A percentile compares a stretch with the other conserved stretches of the same genome.
Evolutionary conservation across 1,284 basidiomycete species (phyloP).

Genomic region (Pseudozyma hubeiensis): DNA sequence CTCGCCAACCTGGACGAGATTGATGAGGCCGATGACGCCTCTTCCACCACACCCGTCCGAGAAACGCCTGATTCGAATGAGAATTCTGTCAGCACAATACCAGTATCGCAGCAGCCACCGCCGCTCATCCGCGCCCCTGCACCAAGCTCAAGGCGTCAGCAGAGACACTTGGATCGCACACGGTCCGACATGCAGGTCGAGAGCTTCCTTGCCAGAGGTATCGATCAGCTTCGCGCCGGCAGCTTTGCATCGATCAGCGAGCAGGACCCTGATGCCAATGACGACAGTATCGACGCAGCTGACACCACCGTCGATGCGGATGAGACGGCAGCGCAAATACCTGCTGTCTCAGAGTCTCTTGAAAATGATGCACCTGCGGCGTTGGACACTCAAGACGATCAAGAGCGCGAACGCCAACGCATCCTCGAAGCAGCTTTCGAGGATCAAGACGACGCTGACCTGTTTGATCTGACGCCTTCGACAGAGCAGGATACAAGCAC

Average conservation of each 20-base stretch:
- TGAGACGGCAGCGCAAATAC: slow-evolving; percentile 8
- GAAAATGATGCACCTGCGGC: background rate
- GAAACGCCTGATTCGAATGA: slow-evolving; percentile 1
- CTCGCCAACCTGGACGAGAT: slow-evolving; percentile 24
- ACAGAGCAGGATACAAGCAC: slow-evolving; percentile 9
- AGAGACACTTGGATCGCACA: slow-evolving; percentile 32
- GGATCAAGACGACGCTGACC: slow-evolving; percentile 33
- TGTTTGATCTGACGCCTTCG: slow-evolving; percentile 28
- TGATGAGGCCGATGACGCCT: slow-evolving; percentile 24
- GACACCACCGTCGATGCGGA: slow-evolving; percentile 18
- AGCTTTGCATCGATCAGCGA: slow-evolving; percentile 31
- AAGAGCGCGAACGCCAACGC: slow-evolving; percentile 41
- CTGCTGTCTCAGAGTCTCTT: background rate
- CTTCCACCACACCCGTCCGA: slow-evolving; percentile 30
- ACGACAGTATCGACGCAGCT: slow-evolving; percentile 18
- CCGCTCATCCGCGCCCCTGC: slow-evolving; percentile 35
- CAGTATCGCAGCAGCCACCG: slow-evolving; percentile 31
- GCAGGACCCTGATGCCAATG: slow-evolving; percentile 5
- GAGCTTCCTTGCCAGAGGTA: slow-evolving; percentile 43
- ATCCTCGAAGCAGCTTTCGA: slow-evolving; percentile 49
- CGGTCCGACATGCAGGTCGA: slow-evolving; percentile 49
- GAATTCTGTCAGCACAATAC: background rate
- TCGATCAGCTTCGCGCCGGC: slow-evolving; percentile 30
- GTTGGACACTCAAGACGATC: slow-evolving; percentile 8
- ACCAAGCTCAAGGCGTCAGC: slow-evolving; percentile 13